Base-by-base conservation (phyloP, 768 basidiomycete genomes). In the Suillus alpinus region DNA sequence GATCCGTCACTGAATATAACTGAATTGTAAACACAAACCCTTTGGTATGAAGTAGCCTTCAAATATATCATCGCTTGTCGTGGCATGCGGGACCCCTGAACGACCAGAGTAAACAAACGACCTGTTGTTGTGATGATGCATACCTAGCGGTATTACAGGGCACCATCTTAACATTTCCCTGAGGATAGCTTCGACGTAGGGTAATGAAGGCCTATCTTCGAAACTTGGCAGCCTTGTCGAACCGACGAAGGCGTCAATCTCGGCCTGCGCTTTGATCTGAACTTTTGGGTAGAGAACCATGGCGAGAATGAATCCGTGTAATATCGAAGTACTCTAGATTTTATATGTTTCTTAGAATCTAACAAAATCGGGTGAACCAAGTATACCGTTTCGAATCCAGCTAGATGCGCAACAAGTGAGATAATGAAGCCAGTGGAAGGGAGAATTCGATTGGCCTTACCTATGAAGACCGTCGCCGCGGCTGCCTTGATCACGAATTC, bases 1-100 rank as follows among this genome's bases (percentile, higher is more conserved):
- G 29, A 26, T 56, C 32, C 0, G 16, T 55, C 18, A 2, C 13
- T 26, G 36, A 32, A 46, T 26, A 18, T 23, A 2, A 55, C 7
- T 16, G 34, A 20, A 20, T n/a, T 34, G 32, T 55, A 10, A 7
- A 10, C 2, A 39, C 63, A n/a, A n/a, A 63, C 85, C 86, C 59
- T 78, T 77, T 6, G 86, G 85, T 58, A 87, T 87, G 1, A 80
- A 68, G 49, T 80, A 80, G 10, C 77, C 76, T 39, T 75, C 69
- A 55, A 80, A 82, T 16, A 74, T 51, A 40, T 81, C 80, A 59
- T 80, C 79, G 36, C 72, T 66, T 0, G 75, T 76, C 4, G 68
- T 51, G 40, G 57, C 58, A 53, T 74, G 76, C 18, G 75, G 71
- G 23, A 75, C 23, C n/a, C 63, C 74, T 71, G 34, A 20, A 36